Conservation (phyloP, 176 grass and related monocot species). For the Raddia guianensis region DNA sequence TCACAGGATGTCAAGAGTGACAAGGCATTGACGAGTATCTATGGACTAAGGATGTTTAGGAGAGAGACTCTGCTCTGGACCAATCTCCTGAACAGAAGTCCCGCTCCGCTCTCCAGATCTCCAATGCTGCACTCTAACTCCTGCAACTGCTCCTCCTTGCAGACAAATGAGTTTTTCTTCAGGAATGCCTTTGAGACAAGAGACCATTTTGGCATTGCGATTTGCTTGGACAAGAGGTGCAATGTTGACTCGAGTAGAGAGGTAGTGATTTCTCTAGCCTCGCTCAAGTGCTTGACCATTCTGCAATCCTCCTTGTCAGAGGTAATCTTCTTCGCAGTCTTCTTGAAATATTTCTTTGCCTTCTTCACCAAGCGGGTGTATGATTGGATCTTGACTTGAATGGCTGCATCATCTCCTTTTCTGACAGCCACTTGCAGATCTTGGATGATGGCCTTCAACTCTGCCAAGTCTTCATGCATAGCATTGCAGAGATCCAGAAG, state of each 20-base stretch:
- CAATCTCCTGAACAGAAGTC: slow-evolving; percentile 20
- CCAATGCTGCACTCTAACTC: neutral
- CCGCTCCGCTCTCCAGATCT: slow-evolving; percentile 33
- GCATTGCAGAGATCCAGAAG: slow-evolving; percentile 44
- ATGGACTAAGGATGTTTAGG: slow-evolving; percentile 34
- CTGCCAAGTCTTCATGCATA: slow-evolving; percentile 35
- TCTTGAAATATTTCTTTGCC: slow-evolving; percentile 44
- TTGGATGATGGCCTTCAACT: slow-evolving; percentile 38
- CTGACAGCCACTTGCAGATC: slow-evolving; percentile 31
- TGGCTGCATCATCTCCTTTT: slow-evolving; percentile 34
- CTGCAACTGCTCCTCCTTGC: slow-evolving; percentile 27
- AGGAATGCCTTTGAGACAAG: slow-evolving; percentile 36
- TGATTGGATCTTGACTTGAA: slow-evolving; percentile 35
- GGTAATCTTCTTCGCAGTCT: neutral
- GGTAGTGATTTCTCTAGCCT: slow-evolving; percentile 22
- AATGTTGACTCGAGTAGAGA: slow-evolving; percentile 3
- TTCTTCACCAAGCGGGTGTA: slow-evolving; percentile 35
- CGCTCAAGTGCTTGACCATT: neutral
- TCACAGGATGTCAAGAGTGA: neutral
- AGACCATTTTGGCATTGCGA: slow-evolving; percentile 3
- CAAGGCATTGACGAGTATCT: neutral
- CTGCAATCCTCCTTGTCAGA: neutral
- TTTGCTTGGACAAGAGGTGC: slow-evolving; percentile 24
- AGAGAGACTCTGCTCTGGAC: slow-evolving; percentile 41
- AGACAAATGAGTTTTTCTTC: slow-evolving; percentile 14